These are phyloP conservation scores for Eudorina sp. DNA, from an alignment of 139 green algal species.

Conservation along the genomic window DNA sequence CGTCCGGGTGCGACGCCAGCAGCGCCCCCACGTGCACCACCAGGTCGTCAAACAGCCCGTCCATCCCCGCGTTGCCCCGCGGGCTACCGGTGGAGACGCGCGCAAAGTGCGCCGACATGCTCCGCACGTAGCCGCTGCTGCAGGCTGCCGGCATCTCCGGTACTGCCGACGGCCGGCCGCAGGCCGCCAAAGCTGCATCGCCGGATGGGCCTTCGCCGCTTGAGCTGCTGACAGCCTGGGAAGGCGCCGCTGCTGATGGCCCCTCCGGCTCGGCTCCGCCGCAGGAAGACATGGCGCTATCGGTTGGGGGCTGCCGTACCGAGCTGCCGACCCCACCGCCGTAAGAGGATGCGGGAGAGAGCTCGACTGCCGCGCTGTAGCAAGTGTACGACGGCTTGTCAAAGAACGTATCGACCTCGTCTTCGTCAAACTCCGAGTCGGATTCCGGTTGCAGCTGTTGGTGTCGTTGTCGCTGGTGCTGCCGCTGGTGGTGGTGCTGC, in stretches of 20 bases:
- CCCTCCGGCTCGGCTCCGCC: no score
- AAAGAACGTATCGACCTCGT: constrained; percentile 14
- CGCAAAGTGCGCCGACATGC: constrained; percentile 14
- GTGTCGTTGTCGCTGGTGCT: not conserved
- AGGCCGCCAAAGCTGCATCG: no score
- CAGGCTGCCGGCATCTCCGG: not conserved
- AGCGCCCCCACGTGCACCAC: constrained; percentile 20
- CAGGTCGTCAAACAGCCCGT: constrained; percentile 22
- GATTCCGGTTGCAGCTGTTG: not conserved
- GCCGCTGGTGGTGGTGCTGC: not conserved
- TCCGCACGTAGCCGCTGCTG: constrained; percentile 24
- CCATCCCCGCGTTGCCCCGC: not conserved
- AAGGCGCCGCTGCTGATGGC: no score
- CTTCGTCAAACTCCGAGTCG: not conserved
- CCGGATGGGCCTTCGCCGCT: no score
- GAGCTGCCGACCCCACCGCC: no score
- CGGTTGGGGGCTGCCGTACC: no score
- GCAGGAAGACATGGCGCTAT: no score
- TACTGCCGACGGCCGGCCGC: not conserved
- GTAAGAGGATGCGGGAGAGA: not conserved
- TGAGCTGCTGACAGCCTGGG: no score
- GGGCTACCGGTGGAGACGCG: not conserved
- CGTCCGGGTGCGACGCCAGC: constrained; percentile 21
- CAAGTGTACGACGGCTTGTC: constrained; percentile 18
- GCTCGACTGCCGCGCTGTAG: constrained; percentile 1